A percentile compares a stretch with the other conserved stretches of the same genome.
Evolutionary conservation across 2,329 filamentous ascomycete species (phyloP).

Genomic region (Calonectria naviculata): DNA sequence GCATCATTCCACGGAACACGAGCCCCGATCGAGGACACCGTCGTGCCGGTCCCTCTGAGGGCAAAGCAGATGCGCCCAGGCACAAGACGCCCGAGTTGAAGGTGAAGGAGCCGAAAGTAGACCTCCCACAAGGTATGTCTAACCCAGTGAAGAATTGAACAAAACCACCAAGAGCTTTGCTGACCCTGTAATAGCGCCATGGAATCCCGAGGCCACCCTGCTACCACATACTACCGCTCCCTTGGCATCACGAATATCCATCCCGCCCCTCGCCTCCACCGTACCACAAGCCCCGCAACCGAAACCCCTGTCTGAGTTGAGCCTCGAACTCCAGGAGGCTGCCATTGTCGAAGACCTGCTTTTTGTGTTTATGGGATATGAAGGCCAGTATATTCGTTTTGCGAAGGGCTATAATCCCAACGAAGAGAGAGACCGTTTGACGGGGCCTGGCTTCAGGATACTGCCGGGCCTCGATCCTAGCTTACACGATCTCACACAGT

Average conservation of each 20-base stretch:
- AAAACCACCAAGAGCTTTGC: constrained; percentile 2
- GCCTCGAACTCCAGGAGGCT: constrained; percentile 84
- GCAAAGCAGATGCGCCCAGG: constrained; percentile 53
- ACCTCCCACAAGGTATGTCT: constrained; percentile 62
- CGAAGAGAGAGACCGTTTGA: constrained; percentile 87
- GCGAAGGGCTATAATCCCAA: constrained; percentile 83
- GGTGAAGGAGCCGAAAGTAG: constrained; percentile 56
- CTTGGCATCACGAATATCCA: constrained; percentile 72
- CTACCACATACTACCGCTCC: constrained; percentile 76
- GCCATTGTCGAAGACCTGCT: constrained; percentile 90
- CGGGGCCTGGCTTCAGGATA: constrained; percentile 84
- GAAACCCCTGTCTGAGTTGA: constrained; percentile 77
- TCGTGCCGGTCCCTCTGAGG: constrained; percentile 47
- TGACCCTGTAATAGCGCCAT: constrained; percentile 58
- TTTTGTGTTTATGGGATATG: constrained; percentile 97
- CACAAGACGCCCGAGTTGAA: constrained; percentile 58
- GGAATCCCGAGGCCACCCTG: constrained; percentile 84
- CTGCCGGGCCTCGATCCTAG: constrained; percentile 89
- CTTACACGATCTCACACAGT: constrained; percentile 84
- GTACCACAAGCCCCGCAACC: constrained; percentile 78
- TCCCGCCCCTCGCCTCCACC: constrained; percentile 79
- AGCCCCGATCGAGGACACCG: constrained; percentile 69
- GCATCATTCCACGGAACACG: constrained; percentile 59
- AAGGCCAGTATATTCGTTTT: constrained; percentile 97
- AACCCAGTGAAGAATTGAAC: not conserved